Base-by-base conservation (phyloP, 2,329 filamentous ascomycete genomes). In the Aspergillus felis region DNA sequence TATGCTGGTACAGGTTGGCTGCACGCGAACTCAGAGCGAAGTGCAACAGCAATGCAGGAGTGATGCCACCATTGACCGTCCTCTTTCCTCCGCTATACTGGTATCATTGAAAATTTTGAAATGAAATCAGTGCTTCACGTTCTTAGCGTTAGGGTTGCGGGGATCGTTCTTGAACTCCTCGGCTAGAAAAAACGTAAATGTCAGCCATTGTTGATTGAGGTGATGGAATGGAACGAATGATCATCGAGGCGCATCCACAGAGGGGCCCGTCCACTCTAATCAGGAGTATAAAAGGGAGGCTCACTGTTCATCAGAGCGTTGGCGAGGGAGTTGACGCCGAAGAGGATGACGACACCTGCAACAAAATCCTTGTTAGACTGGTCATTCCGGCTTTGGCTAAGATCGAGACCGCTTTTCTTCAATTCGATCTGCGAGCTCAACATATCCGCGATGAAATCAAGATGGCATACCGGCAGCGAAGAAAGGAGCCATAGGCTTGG, bases 81-180 rank as follows among this genome's bases (percentile, higher is more conserved):
- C 53, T 51, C 62, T 55, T 57, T 52, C 55, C 51, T 57, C 60
- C 59, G 55, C 50, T 55, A 59, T 56, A 52, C 56, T 47, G 62
- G 55, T 57, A 61, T 65, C 55, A 57, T 65, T 61, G 55, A 59
- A 53, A 29, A n/a, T 47, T 20, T 32, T 59, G 57, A 51, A 55
- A 58, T 53, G 56, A 25, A 62, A 67, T 68, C 74, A 76, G 66
- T 76, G 74, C 68, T 74, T 73, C 61, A 59, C 51, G 51, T 66
- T 63, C 68, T 75, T 72, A 47, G 68, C 68, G 66, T 78, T 75
- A 59, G 77, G 77, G 69, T 97, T 97, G 78, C 92, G 87, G 66
- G 92, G 91, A 80, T 97, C 93, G 83, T 96, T 95, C 87, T 92
- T 95, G 86, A 85, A 97, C 82, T 97, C 91, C 70, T 90, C 90